phyloP scores from a whole-genome alignment of 2,329 filamentous ascomycete species.

The Chaetomium sp. region DNA sequence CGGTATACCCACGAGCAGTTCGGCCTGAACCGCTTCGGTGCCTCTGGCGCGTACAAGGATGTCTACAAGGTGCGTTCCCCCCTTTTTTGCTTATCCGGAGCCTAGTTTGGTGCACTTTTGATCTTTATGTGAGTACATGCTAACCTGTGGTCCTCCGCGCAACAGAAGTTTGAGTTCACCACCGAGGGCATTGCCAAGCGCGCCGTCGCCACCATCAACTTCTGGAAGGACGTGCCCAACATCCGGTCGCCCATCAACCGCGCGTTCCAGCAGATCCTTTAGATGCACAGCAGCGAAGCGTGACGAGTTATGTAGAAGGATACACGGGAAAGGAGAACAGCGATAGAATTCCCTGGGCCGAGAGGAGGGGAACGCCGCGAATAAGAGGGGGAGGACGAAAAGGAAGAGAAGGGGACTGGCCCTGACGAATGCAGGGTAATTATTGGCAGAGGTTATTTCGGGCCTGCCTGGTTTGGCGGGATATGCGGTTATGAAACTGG shows the following conservation, averaged over 20 bases:
- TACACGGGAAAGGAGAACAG: background rate
- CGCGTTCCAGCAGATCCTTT: conserved; percentile 95
- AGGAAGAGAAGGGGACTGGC: conserved; percentile 2
- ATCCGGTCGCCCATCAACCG: conserved; percentile 93
- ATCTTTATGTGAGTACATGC: background rate
- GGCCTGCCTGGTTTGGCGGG: background rate
- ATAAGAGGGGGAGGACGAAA: too few species aligned
- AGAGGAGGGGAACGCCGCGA: too few species aligned
- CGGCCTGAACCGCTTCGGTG: conserved; percentile 97
- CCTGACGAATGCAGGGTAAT: conserved; percentile 4
- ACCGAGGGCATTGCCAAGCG: conserved; percentile 95
- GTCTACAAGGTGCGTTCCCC: conserved; percentile 72
- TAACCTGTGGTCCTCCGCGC: conserved; percentile 26
- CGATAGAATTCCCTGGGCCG: conserved; percentile 10
- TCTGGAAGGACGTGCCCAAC: conserved; percentile 91
- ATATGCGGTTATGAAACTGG: conserved; percentile 9
- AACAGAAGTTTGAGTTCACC: conserved; percentile 97
- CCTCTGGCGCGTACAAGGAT: conserved; percentile 93
- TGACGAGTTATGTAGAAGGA: background rate
- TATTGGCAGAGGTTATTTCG: conserved; percentile 3
- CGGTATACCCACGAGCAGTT: conserved; percentile 99
- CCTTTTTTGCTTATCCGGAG: background rate
- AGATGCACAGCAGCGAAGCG: conserved; percentile 33
- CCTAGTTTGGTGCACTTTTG: too few species aligned
- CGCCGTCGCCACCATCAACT: conserved; percentile 83